phyloP scores from a whole-genome alignment of 163 green algal genomes.

The Scenedesmus sp. region DNA sequence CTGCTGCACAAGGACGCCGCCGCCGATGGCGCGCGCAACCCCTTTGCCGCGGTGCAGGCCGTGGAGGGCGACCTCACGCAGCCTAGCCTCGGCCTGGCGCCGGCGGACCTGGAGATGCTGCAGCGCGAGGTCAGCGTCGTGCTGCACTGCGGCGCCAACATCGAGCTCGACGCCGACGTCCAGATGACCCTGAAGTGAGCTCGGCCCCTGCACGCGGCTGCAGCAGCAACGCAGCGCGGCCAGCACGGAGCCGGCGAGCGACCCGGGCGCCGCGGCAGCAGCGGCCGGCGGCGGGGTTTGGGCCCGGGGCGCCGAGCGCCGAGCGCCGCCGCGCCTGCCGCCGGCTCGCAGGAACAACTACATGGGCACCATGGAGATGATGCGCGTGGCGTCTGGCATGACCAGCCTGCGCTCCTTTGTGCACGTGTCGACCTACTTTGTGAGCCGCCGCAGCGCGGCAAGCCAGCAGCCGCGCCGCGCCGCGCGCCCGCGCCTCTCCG shows the following conservation, averaged over 20 bases:
- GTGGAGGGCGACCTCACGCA: constrained; percentile 54
- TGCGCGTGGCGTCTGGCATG: constrained; percentile 15
- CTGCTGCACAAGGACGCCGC: constrained; percentile 13
- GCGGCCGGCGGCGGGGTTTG: neutral
- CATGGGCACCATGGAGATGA: constrained; percentile 51
- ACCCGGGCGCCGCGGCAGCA: neutral
- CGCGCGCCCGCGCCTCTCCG: too few species aligned
- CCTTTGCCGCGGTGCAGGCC: neutral
- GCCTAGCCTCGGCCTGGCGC: constrained; percentile 42
- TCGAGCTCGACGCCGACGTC: constrained; percentile 59
- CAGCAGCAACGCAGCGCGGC: constrained; percentile 35
- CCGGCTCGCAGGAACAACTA: constrained; percentile 62
- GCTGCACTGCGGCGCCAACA: constrained; percentile 60
- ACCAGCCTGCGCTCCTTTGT: constrained; percentile 30
- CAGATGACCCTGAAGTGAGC: constrained; percentile 36
- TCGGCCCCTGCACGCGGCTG: neutral
- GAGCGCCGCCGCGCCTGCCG: neutral
- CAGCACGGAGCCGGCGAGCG: neutral
- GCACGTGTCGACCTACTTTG: constrained; percentile 24
- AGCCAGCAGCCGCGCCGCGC: neutral
- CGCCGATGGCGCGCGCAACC: neutral
- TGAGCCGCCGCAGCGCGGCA: neutral
- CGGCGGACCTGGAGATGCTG: constrained; percentile 31
- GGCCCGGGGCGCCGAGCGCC: too few species aligned
- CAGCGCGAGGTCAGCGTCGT: constrained; percentile 41